Conservation (phyloP, 208 protist species). For the Naegleria fowleri region DNA sequence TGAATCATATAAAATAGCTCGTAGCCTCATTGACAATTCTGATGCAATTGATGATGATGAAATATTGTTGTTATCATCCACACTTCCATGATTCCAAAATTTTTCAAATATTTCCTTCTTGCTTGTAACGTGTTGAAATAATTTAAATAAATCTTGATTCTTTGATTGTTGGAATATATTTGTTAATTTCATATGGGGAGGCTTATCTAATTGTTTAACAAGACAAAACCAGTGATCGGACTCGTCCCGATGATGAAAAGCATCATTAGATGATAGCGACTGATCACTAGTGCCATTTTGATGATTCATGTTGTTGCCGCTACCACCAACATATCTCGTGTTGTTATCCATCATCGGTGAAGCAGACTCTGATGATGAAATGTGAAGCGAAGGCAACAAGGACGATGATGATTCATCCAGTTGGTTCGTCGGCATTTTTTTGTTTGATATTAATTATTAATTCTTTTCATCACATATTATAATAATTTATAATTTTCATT, state of each 20-base stretch:
- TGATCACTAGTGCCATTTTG: no score
- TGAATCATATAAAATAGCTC: background rate
- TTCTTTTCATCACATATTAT: no score
- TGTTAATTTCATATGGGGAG: background rate
- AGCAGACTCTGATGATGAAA: no score
- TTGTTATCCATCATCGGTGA: no score
- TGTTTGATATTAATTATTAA: no score
- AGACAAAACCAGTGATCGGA: background rate
- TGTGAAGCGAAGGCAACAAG: no score
- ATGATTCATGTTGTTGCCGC: no score
- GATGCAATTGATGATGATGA: background rate
- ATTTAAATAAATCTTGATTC: background rate
- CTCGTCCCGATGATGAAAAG: background rate
- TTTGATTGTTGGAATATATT: background rate
- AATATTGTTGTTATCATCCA: background rate
- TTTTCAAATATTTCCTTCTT: background rate
- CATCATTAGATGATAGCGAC: no score
- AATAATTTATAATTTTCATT: no score
- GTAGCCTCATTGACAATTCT: background rate
- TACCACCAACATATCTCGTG: no score
- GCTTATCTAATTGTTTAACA: background rate
- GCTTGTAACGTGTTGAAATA: background rate
- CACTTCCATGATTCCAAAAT: background rate
- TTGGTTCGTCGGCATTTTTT: no score
- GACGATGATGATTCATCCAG: no score